phyloP scores from a whole-genome alignment of 2,329 filamentous ascomycete species.

The Didymella pomorum region DNA sequence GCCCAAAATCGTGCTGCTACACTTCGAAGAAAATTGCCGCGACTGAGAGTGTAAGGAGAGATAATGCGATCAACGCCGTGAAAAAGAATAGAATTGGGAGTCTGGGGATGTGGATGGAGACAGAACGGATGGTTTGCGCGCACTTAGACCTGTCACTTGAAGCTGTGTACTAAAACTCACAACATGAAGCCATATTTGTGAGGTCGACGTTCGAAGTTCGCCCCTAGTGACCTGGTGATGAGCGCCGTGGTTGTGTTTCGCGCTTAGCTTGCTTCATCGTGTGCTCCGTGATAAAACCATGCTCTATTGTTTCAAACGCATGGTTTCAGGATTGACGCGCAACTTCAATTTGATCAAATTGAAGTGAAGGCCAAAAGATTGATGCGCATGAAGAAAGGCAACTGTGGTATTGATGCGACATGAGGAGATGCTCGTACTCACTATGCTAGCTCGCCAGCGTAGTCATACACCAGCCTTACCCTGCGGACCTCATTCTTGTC shows the following conservation, averaged over 20 bases:
- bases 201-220: constrained; percentile 13
- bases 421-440: neutral
- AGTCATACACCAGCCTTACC: constrained; percentile 49
- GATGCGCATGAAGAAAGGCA: neutral
- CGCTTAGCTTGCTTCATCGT: constrained; percentile 19
- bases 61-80: neutral
- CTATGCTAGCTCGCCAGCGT: constrained; percentile 34
- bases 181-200: constrained; percentile 18
- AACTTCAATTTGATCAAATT: constrained; percentile 6
- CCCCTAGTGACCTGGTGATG: constrained; percentile 7
- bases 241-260: constrained; percentile 16
- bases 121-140: neutral
- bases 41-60: neutral
- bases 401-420: neutral
- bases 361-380: neutral
- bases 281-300: constrained; percentile 11
- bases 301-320: constrained; percentile 17
- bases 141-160: neutral
- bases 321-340: constrained; percentile 8
- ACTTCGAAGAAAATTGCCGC: neutral
- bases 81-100: neutral
- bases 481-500: constrained; percentile 39
- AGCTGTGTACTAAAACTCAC: constrained; percentile 13
- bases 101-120: neutral
- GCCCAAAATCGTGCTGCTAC: neutral